phyloP scores from a whole-genome alignment of 345 rosid species.

The Carallia pectinifolia region DNA sequence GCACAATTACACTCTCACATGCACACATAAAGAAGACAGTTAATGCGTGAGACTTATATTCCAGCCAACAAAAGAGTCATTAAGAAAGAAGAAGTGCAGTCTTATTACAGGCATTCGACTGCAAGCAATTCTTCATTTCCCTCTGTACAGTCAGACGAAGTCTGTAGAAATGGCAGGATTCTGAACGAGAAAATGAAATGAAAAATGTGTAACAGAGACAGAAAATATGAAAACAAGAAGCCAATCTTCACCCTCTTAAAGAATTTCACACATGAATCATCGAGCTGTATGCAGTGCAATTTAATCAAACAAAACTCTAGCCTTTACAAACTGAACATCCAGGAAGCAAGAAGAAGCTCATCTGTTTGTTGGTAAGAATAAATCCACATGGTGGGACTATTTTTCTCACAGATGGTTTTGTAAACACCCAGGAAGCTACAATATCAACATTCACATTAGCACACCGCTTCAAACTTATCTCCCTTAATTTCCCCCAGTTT shows the following conservation, averaged over 20 bases:
- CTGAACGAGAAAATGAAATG: background rate
- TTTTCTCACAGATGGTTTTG: constrained; percentile 62
- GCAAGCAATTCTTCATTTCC: no score
- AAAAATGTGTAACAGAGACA: background rate
- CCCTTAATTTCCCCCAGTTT: constrained; percentile 51
- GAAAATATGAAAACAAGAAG: background rate
- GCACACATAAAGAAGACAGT: no score
- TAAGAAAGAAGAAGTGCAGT: no score
- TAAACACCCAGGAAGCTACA: constrained; percentile 48
- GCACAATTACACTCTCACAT: no score
- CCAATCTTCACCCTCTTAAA: background rate
- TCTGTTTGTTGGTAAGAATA: constrained; percentile 31
- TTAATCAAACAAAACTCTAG: background rate
- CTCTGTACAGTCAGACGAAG: no score
- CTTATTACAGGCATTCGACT: no score
- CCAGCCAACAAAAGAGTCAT: no score
- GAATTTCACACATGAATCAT: background rate
- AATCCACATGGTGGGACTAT: constrained; percentile 43
- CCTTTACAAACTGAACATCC: constrained; percentile 58
- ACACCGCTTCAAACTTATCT: constrained; percentile 52
- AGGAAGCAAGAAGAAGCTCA: constrained; percentile 49
- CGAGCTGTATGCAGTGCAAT: background rate
- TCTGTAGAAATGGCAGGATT: background rate
- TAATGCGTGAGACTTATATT: no score
- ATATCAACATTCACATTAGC: constrained; percentile 25